phyloP scores from a whole-genome alignment of 2,329 filamentous ascomycete species.

The Rhynchosporium graminicola region DNA sequence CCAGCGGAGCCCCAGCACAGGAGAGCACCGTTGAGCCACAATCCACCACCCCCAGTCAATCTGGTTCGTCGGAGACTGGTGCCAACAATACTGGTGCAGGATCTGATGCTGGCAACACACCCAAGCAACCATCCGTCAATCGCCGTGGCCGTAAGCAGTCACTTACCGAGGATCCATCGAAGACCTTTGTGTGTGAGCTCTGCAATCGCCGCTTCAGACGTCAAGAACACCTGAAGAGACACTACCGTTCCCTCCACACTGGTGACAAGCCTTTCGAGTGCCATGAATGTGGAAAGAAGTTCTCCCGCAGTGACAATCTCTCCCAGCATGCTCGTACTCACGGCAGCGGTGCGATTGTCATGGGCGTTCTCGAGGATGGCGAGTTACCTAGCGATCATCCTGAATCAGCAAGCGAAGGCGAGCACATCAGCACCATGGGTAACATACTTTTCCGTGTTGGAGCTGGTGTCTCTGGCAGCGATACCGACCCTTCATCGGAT shows the following conservation, averaged over 20 bases:
- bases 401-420: conserved; percentile 47
- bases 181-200: conserved; percentile 95
- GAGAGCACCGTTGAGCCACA: conserved; percentile 35
- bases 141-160: conserved; percentile 98
- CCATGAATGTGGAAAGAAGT: conserved; percentile 98
- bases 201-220: conserved; percentile 97
- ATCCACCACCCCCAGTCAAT: conserved; percentile 45
- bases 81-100: conserved; percentile 46
- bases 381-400: conserved; percentile 53
- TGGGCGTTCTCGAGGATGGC: conserved; percentile 79
- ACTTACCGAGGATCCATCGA: conserved; percentile 93
- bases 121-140: conserved; percentile 63
- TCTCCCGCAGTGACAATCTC: conserved; percentile 96
- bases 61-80: conserved; percentile 44
- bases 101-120: conserved; percentile 40
- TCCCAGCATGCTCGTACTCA: conserved; percentile 95
- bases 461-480: conserved; percentile 68
- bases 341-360: conserved; percentile 83
- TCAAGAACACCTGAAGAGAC: conserved; percentile 97
- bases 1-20: conserved; percentile 36
- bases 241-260: conserved; percentile 97
- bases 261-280: conserved; percentile 99
- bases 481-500: conserved; percentile 54
- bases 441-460: conserved; percentile 82
- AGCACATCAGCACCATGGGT: conserved; percentile 69